Percentiles rank a stretch among this genome's conserved stretches.
These are phyloP conservation scores for Globisporangium abappressorium DNA, from an alignment of 352 stramenopile genomes.

Conservation along the genomic window DNA sequence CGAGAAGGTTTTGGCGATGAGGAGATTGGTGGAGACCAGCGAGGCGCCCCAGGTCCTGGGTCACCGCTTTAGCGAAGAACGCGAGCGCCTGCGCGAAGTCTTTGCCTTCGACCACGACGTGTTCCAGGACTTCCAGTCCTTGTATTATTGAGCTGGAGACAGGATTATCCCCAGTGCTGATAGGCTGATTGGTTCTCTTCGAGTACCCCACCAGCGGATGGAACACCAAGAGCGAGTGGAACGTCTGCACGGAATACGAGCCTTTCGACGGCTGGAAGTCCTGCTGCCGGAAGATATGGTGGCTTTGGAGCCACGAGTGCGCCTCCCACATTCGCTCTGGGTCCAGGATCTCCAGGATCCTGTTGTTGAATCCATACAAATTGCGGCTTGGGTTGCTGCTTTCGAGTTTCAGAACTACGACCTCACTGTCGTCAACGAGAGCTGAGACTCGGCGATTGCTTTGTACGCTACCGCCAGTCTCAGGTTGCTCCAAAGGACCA, in stretches of 20 bases:
- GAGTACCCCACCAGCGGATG: constrained; percentile 13
- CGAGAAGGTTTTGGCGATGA: background rate
- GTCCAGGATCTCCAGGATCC: constrained; percentile 21
- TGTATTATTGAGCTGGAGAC: background rate
- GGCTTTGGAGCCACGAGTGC: constrained; percentile 24
- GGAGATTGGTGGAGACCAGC: background rate
- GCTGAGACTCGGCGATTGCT: background rate
- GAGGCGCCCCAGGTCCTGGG: constrained; percentile 29
- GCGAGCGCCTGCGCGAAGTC: constrained; percentile 27
- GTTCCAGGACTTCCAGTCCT: constrained; percentile 32
- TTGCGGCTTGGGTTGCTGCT: background rate
- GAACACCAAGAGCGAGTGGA: constrained; percentile 26
- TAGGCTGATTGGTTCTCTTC: background rate
- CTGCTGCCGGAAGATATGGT: constrained; percentile 19
- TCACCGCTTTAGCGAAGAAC: constrained; percentile 44
- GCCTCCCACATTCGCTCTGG: constrained; percentile 7
- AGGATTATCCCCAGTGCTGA: background rate
- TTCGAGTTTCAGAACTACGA: background rate
- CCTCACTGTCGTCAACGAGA: background rate
- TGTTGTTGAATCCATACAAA: constrained; percentile 18
- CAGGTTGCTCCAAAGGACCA: background rate
- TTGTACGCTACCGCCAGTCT: background rate
- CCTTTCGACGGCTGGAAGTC: constrained; percentile 36
- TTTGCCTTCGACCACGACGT: constrained; percentile 39
- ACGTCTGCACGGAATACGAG: constrained; percentile 35